Evolutionary conservation across 208 protist species (phyloP).

Genomic region (Herpetomonas samuelpessoai): DNA sequence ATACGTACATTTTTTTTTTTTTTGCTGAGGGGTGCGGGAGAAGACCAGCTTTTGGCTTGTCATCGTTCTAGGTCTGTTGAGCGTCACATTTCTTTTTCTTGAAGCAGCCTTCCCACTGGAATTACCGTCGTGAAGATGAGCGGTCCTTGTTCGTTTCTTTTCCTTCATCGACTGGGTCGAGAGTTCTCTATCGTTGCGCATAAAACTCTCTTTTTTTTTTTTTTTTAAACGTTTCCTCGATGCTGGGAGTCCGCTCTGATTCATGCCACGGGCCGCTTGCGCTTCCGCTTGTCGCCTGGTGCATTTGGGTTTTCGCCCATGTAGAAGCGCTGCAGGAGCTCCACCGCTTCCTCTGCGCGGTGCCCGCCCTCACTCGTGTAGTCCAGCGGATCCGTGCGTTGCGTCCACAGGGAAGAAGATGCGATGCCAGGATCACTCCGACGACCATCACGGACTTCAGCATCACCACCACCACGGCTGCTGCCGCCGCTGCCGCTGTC

Average conservation of each 20-base stretch:
- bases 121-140: no score
- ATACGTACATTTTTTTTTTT: slow-evolving; percentile 4
- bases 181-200: no score
- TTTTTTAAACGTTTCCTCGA: no score
- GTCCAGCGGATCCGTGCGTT: slow-evolving; percentile 2
- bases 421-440: slow-evolving; percentile 12
- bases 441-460: neutral
- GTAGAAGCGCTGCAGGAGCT: slow-evolving; percentile 83
- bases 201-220: no score
- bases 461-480: neutral
- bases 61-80: no score
- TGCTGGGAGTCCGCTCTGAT: no score
- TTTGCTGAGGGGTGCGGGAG: neutral
- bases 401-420: no score
- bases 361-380: slow-evolving; percentile 76
- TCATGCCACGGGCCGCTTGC: slow-evolving; percentile 44
- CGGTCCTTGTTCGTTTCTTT: no score
- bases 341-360: slow-evolving; percentile 50
- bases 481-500: neutral
- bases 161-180: no score
- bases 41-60: no score
- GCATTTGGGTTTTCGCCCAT: slow-evolving; percentile 72
- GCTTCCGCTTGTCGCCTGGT: slow-evolving; percentile 62
- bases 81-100: no score
- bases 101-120: no score